A percentile compares a stretch with the other conserved stretches of the same genome.
These are phyloP conservation scores for Pleurotus citrinopileatus DNA, from an alignment of 768 basidiomycete genomes.

Conservation along the genomic window DNA sequence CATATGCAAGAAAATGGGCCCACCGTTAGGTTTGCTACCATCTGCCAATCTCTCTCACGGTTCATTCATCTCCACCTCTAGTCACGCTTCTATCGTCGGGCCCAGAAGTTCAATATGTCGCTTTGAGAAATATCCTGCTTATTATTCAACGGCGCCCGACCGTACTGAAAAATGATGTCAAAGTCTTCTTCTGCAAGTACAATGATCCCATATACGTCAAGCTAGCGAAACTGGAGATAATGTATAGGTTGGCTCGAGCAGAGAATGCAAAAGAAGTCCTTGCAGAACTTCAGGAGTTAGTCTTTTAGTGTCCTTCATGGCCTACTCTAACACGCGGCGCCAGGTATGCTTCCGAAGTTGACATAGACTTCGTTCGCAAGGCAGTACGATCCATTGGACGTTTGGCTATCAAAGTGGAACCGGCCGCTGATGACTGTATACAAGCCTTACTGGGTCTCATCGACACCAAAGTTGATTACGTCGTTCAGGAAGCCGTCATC, in stretches of 20 bases:
- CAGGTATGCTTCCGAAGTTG: constrained; percentile 97
- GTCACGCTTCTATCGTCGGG: constrained; percentile 96
- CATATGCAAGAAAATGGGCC: constrained; percentile 97
- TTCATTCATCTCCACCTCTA: constrained; percentile 25
- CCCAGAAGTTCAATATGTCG: constrained; percentile 98
- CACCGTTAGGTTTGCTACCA: constrained; percentile 75
- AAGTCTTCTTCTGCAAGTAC: constrained; percentile 99
- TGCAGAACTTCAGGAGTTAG: constrained; percentile 92
- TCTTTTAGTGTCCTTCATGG: constrained; percentile 9
- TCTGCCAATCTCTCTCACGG: constrained; percentile 3
- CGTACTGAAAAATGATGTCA: constrained; percentile 95
- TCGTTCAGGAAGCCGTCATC: constrained; percentile 95
- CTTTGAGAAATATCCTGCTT: constrained; percentile 91
- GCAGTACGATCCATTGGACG: constrained; percentile 97
- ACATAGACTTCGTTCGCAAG: constrained; percentile 97
- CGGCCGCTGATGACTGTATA: constrained; percentile 88
- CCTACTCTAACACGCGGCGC: background rate
- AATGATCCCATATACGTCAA: constrained; percentile 99
- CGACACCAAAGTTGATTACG: constrained; percentile 92
- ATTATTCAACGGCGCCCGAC: constrained; percentile 94
- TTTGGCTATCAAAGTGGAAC: constrained; percentile 94
- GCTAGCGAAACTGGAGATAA: constrained; percentile 96
- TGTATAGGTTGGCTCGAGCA: constrained; percentile 95
- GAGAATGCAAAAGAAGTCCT: constrained; percentile 93
- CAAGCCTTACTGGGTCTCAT: constrained; percentile 81